Conservation (phyloP, 2,329 filamentous ascomycete species). For the Diaporthe amygdali region DNA sequence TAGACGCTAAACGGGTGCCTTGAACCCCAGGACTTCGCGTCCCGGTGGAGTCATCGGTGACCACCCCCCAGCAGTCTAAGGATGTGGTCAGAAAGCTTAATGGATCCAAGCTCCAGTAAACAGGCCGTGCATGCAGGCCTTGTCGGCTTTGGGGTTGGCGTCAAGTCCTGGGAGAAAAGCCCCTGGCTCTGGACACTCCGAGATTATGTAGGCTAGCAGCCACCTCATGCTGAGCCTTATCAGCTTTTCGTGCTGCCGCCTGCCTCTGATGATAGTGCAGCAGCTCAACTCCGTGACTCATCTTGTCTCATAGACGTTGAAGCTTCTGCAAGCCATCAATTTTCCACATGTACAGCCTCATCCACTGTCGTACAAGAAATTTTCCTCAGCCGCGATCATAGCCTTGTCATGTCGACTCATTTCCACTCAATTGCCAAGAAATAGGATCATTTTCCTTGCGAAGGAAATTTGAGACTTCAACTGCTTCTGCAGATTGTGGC, state of each 20-base stretch:
- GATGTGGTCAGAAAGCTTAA: conserved; percentile 11
- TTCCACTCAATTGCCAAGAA: neutral
- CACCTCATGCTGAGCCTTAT: neutral
- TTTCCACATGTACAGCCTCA: neutral
- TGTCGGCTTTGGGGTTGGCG: neutral
- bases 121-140: neutral
- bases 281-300: neutral
- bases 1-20: neutral
- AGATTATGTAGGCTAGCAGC: neutral
- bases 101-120: neutral
- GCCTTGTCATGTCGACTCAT: neutral
- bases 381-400: neutral
- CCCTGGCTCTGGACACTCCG: neutral
- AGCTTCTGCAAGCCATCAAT: neutral
- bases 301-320: neutral
- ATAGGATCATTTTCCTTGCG: neutral
- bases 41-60: neutral
- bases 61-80: neutral
- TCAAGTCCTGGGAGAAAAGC: neutral
- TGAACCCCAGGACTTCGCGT: neutral
- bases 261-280: neutral
- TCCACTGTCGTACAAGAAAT: neutral
- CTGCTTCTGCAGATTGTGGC: neutral
- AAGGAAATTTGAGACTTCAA: neutral
- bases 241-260: neutral